phyloP scores from a whole-genome alignment of 108 stramenopile genomes.

The Aurantiochytrium sp. region DNA sequence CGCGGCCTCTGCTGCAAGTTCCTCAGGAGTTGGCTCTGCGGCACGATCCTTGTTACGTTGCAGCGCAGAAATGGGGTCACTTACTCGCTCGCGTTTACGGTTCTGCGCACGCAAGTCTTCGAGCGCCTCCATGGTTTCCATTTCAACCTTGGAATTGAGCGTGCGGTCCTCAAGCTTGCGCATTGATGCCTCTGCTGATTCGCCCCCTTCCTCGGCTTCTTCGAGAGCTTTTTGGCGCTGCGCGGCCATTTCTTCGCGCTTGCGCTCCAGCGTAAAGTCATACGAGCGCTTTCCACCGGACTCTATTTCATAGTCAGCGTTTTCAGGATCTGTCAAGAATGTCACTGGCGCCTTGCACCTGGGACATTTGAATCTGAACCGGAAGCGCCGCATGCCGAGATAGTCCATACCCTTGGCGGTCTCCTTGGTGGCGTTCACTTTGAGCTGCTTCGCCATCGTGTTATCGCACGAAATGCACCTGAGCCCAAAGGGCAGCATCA shows the following conservation, averaged over 20 bases:
- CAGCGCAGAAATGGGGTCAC: not conserved
- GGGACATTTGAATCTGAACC: not conserved
- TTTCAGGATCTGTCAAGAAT: not conserved
- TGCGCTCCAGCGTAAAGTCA: not conserved
- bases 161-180: slow-evolving; percentile 4
- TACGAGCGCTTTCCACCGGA: not conserved
- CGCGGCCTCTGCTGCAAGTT: not conserved
- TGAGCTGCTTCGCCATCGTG: not conserved
- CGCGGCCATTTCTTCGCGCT: not conserved
- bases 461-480: not conserved
- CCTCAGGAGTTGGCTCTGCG: not conserved
- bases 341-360: not conserved
- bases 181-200: not conserved
- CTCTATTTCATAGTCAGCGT: not conserved
- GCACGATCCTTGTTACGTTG: no score
- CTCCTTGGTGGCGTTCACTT: not conserved
- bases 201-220: not conserved
- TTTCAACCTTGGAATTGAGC: not conserved
- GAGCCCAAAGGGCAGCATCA: slow-evolving; percentile 7
- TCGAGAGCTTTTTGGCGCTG: not conserved
- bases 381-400: not conserved
- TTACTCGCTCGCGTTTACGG: not conserved
- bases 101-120: not conserved
- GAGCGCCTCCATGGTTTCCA: slow-evolving; percentile 8
- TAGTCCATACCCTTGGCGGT: slow-evolving; percentile 10